These are phyloP conservation scores for Xylaria sp. DNA, from an alignment of 2,329 filamentous ascomycete species.

Conservation along the genomic window DNA sequence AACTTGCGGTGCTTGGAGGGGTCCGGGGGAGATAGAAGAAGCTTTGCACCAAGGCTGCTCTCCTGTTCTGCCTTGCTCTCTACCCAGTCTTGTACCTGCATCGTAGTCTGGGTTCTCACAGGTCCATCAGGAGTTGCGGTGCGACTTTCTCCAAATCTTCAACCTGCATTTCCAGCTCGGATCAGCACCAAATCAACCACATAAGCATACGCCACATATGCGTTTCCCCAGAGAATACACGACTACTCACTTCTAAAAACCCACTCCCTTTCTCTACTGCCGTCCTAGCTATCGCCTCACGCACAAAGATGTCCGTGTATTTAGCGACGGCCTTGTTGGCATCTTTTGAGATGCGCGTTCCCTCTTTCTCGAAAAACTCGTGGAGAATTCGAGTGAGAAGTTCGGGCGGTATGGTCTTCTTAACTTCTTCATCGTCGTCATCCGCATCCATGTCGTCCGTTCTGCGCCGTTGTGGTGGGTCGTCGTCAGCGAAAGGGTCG, in stretches of 20 bases:
- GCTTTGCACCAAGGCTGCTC: too few relatives aligned
- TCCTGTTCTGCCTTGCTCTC: too few relatives aligned
- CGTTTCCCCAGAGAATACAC: neutral
- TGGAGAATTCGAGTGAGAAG: constrained; percentile 79
- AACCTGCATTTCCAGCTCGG: constrained; percentile 56
- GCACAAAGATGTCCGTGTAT: constrained; percentile 90
- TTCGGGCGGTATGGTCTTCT: constrained; percentile 69
- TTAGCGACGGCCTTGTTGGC: constrained; percentile 78
- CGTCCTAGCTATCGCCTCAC: constrained; percentile 83
- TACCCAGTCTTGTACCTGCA: constrained; percentile 7
- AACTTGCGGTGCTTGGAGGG: too few relatives aligned
- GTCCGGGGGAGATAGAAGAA: too few relatives aligned
- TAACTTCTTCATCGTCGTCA: constrained; percentile 44
- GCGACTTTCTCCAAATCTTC: constrained; percentile 90
- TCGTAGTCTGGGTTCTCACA: constrained; percentile 54
- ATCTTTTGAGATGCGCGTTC: constrained; percentile 75
- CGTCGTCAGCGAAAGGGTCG: constrained; percentile 40
- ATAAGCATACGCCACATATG: neutral
- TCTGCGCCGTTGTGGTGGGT: constrained; percentile 15
- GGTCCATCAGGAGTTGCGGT: constrained; percentile 84
- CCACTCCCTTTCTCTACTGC: constrained; percentile 71
- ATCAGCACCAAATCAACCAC: constrained; percentile 9
- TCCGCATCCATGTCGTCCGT: constrained; percentile 32
- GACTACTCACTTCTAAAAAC: constrained; percentile 72
- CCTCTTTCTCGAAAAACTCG: constrained; percentile 75